A percentile compares a stretch with the other conserved stretches of the same genome.
Evolutionary conservation across 768 basidiomycete genomes (phyloP).

Genomic region (Cystobasidium onofrii): DNA sequence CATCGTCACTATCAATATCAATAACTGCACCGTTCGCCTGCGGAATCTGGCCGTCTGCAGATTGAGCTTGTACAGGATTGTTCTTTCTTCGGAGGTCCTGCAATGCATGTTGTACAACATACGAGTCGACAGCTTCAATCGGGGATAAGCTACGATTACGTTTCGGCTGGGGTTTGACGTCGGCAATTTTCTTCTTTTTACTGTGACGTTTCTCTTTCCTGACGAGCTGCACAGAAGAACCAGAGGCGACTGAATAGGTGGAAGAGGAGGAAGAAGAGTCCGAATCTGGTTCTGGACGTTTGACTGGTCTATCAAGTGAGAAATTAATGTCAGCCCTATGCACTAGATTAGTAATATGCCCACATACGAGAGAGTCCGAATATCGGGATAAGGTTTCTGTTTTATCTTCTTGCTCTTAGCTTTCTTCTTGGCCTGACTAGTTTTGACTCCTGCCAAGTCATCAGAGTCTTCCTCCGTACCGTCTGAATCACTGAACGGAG

Average conservation of each 20-base stretch:
- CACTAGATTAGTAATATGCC: background rate
- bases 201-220: background rate
- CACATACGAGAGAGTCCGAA: background rate
- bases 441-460: background rate
- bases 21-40: background rate
- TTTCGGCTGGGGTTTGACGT: background rate
- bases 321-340: background rate
- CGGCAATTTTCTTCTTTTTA: background rate
- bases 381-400: background rate
- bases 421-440: background rate
- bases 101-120: background rate
- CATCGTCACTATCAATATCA: background rate
- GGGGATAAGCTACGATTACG: background rate
- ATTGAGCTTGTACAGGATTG: background rate
- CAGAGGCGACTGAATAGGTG: background rate
- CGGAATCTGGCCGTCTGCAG: background rate
- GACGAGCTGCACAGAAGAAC: background rate
- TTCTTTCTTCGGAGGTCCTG: background rate
- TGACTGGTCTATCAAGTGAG: background rate
- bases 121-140: background rate
- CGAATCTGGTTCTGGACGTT: background rate
- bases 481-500: background rate
- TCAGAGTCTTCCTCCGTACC: background rate
- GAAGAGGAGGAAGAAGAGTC: slow-evolving; percentile 14
- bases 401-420: slow-evolving; percentile 18